Base-by-base conservation (phyloP, 2,329 filamentous ascomycete species). In the Biscogniauxia marginata region DNA sequence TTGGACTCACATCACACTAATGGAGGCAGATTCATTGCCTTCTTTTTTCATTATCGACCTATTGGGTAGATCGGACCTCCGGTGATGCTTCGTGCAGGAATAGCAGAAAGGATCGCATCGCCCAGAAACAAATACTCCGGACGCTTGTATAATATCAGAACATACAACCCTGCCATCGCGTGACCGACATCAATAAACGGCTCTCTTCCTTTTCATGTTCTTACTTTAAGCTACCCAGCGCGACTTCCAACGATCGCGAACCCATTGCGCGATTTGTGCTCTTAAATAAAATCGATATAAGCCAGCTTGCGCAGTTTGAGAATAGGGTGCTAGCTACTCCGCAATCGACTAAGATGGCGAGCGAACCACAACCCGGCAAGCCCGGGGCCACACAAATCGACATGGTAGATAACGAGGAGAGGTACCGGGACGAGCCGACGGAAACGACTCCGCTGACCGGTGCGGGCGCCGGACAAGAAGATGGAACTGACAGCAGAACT, bases 381-480 rank as follows among this genome's bases (percentile, higher is more conserved):
- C 46, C 18, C 46, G 59, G 63, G 45, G 56, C 51, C 24, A 52
- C 59, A 39, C 58, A 50, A 50, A 68, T 69, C 46, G 50, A 46
- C 34, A 63, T 71, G 56, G 52, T 70, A 47, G 66, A 71, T 54
- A 49, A 50, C 22, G 68, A 68, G 50, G 61, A 58, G 25, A 48
- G 57, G 9, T 25, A 50, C 16, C 39, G 44, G 46, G 52, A 63
- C 9, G 55, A 52, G 19, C 56, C 67, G 45, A 68, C 68, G 49
- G 77, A 79, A 61, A 70, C 71, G 30, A 73, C 73, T 23, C 68
- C 69, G 50, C 65, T 82, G 53, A 66, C 82, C 57, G 65, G 70
- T 56, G 61, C 67, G 34, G 66, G 65, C 59, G 60, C 63, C 53
- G 22, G 63, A 58, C 56, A 49, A 21, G 53, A 58, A 34, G 56